Evolutionary conservation across 805 yeast species (phyloP), one percentile per base, ranked within the genome.

Genomic region (Metschnikowia borealis): DNA sequence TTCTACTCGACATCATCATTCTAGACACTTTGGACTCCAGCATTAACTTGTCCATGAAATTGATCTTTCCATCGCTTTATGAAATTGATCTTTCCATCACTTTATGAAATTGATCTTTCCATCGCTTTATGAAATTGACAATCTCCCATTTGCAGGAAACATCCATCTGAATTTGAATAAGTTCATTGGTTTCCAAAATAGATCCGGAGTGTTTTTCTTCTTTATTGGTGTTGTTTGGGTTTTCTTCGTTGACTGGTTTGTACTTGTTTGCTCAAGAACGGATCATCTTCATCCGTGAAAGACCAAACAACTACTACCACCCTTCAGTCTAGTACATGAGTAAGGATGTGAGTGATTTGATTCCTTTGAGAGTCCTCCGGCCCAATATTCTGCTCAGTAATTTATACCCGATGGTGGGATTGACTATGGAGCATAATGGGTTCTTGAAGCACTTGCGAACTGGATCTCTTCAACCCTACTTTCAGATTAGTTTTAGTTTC

Each of bases 311-410:
- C 58, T 94, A 94, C 66, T 94, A 94, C 68, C 83, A 83, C 52
- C 96, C 99, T 14, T 64, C 85, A 48, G 84, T 96, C 52, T 94
- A 91, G 66, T 94, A 88, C 62, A 59, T 82, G 41, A 85, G 96
- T 58, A 94, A 94, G 64, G 84, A 94, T 35, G 52, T 90, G 2
- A 88, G 97, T 71, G 99, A 94, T 64, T 85, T 94, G 35, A 67
- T 94, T n/a, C 98, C 99, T 3, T 75, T 94, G 56, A 75, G 99
- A 57, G 81, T 94, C 0, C 75, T 94, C n/a, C 99, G 99, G 7
- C 99, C 99, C 2, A 70, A 91, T 3, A 72, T 94, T 31, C n/a
- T n/a, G n/a, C n/a, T n/a, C n/a, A n/a, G n/a, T n/a, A n/a, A n/a
- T n/a, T n/a, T n/a, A n/a, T n/a, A n/a, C n/a, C n/a, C n/a, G n/a